A percentile compares a stretch with the other conserved stretches of the same genome.
Conservation (phyloP, 768 basidiomycete genomes). For the Boletus insuetus region DNA sequence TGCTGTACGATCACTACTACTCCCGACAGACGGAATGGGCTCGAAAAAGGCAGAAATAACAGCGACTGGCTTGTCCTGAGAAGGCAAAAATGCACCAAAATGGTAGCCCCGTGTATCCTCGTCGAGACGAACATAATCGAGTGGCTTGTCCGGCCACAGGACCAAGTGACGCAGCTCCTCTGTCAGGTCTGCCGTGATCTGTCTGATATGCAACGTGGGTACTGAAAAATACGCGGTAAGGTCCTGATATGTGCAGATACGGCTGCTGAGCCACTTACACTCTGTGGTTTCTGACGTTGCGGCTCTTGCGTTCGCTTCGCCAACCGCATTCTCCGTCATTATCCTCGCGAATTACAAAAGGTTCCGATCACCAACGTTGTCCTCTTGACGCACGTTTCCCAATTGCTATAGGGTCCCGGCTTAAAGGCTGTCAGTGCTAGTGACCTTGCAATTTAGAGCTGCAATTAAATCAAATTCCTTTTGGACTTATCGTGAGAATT, state of each 20-base stretch:
- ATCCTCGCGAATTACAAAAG: background rate
- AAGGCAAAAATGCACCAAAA: conserved; percentile 52
- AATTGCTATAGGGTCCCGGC: background rate
- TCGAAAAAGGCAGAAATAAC: conserved; percentile 59
- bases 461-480: background rate
- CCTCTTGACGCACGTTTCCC: background rate
- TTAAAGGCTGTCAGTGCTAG: no score
- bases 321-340: conserved; percentile 4
- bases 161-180: conserved; percentile 53
- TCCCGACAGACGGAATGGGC: conserved; percentile 25
- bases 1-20: conserved; percentile 1
- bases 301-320: conserved; percentile 1
- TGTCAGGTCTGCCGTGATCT: conserved; percentile 43
- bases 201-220: conserved; percentile 17
- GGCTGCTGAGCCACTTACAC: conserved; percentile 10
- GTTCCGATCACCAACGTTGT: background rate
- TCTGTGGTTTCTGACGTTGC: background rate
- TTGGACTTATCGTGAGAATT: no score
- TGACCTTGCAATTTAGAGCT: background rate
- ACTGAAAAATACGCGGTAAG: conserved; percentile 9
- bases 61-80: conserved; percentile 39
- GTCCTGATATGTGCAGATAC: background rate
- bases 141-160: conserved; percentile 52
- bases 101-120: conserved; percentile 52
- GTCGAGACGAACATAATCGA: conserved; percentile 48